Evolutionary conservation across 1,284 basidiomycete species (phyloP).

Genomic region (Testicularia cyperi): DNA sequence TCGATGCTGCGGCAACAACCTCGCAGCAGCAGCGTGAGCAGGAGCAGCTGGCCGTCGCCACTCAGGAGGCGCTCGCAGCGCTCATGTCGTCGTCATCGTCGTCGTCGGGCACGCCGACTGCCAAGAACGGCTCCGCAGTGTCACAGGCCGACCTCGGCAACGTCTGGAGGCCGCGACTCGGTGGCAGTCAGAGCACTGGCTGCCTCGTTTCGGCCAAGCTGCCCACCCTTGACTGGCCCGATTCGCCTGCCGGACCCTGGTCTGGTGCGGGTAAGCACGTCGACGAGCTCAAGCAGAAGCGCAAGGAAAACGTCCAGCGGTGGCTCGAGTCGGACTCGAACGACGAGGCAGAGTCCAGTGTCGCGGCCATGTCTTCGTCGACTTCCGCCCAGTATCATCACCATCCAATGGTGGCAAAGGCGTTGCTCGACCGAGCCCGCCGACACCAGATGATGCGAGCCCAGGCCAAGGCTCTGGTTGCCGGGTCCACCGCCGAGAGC

Average conservation of each 20-base stretch:
- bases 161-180: constrained; percentile 26
- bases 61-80: constrained; percentile 13
- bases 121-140: too few species aligned
- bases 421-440: constrained; percentile 43
- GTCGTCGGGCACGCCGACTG: too few species aligned
- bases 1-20: too few species aligned
- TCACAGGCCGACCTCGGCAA: too few species aligned
- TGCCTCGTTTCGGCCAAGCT: too few species aligned
- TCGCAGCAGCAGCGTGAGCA: too few species aligned
- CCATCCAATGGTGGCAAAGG: constrained; percentile 56
- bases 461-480: constrained; percentile 16
- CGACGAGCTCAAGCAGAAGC: constrained; percentile 25
- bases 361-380: constrained; percentile 1
- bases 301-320: constrained; percentile 22
- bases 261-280: constrained; percentile 33
- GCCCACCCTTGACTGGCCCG: constrained; percentile 42
- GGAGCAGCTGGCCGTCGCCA: constrained; percentile 10
- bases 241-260: constrained; percentile 36
- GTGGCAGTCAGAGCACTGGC: constrained; percentile 6
- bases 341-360: constrained; percentile 31
- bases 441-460: constrained; percentile 15
- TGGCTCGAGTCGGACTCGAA: constrained; percentile 39
- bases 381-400: constrained; percentile 22
- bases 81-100: too few species aligned
- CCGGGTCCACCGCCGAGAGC: too few species aligned